Base-by-base conservation (phyloP, 129 eudicot species). In the Lonicera japonica region DNA sequence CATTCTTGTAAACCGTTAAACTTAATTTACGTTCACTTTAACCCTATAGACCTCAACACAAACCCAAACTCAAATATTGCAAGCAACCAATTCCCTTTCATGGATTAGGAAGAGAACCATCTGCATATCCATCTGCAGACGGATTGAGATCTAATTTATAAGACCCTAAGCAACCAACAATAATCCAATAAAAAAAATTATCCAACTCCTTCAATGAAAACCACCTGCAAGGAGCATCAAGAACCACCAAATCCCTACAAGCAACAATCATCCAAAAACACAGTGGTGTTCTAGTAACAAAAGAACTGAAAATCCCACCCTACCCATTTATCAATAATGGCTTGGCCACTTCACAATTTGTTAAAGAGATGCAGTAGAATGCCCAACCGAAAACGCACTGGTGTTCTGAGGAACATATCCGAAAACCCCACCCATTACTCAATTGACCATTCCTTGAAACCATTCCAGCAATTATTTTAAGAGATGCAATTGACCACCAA, bases 181-280 rank as follows among this genome's bases (percentile, higher is more conserved):
- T 17, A 67, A 40, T 36, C 74, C 63, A 61, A 43, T 11, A 54
- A 52, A 52, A 3, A 45, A 40, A 1, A 1, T 22, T 63, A 21
- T 46, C 75, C 67, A 60, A 21, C 20, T 23, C 25, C 51, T 54
- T n/a, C 7, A 56, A 6, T 21, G 17, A 24, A 62, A 47, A 50
- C 60, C 64, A 70, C 77, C 74, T 66, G 75, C 62, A 66, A 54
- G 46, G 43, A 69, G 68, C 67, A 74, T 75, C 77, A 70, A 61
- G 29, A 63, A 34, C 56, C 58, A 50, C 56, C 71, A 74, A 64
- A 62, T n/a, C 70, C 82, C 55, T 46, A 40, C 4, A n/a, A 20
- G 54, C 23, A 58, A 53, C 62, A 67, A 20, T 15, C n/a, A 47
- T 19, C 68, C 65, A n/a, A 40, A 65, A 54, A 29, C 23, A 66